Base-by-base conservation (phyloP, 768 basidiomycete species). In the Suillus subaureus region DNA sequence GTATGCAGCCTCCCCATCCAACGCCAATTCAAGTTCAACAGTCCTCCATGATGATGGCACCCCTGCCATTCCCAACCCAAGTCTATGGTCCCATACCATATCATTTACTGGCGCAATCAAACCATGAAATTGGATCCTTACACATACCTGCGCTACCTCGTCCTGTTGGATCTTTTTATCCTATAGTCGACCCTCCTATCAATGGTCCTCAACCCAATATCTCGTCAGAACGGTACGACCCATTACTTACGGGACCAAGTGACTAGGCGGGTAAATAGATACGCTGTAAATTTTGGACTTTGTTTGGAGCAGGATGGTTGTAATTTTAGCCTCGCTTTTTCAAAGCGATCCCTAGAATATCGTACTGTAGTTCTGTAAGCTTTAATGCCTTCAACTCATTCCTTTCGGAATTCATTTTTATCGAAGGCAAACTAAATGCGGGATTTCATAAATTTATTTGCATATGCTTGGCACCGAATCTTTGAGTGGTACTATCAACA, bases 161-260 rank as follows among this genome's bases (percentile, higher is more conserved):
- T 71, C 26, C 74, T 67, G 31, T 70, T 64, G 65, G 72, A 63
- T 69, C 71, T 64, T 82, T 82, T 64, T 82, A 79, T 66, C 79
- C 81, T 1, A 75, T 77, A 16, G 80, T 82, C 57, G 81, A 82
- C 67, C 79, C 81, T 21, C 76, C 74, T 64, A 76, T 78, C 37
- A 73, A 74, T 28, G 47, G 71, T 58, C 68, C 67, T 52, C 67
- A 54, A 39, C 43, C 68, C 16, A 76, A 78, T n/a, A 69, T 77
- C 31, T 77, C 76, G 4, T 77, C 76, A 42, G 76, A 77, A 65
- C 74, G 76, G 23, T 78, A 76, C 54, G 74, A 77, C 60, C 71
- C 69, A 21, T 71, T 75, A 1, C 57, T 60, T 18, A 21, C 18
- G 35, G 55, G 35, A 37, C 33, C 35, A 56, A 56, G n/a, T 37